Conservation (phyloP, 768 basidiomycete species). For the Suillus bovinus region DNA sequence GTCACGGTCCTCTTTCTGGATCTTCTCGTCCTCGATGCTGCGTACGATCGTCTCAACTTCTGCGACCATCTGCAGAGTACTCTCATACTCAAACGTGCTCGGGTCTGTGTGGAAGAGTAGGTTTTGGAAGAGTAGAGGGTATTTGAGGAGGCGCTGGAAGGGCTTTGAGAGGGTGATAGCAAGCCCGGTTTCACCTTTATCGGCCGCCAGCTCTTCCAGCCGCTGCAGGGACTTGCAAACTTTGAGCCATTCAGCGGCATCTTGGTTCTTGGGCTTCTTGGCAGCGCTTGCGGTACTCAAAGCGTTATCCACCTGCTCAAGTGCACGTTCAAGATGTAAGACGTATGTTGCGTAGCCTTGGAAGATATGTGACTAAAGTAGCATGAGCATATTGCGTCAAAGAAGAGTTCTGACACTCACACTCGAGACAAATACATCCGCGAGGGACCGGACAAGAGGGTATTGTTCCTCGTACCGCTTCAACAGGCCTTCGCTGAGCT, state of each 20-base stretch:
- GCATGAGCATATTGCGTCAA: conserved; percentile 9
- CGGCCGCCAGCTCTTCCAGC: conserved; percentile 77
- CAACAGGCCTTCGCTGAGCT: conserved; percentile 79
- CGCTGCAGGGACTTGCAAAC: conserved; percentile 72
- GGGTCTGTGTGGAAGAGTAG: conserved; percentile 96
- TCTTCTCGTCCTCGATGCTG: conserved; percentile 98
- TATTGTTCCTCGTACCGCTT: conserved; percentile 96
- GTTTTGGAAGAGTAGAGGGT: conserved; percentile 97
- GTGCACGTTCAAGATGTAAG: conserved; percentile 87
- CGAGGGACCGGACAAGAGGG: conserved; percentile 87
- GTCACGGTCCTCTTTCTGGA: conserved; percentile 93
- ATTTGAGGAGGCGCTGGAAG: conserved; percentile 95
- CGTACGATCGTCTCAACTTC: conserved; percentile 96
- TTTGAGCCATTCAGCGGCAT: conserved; percentile 75
- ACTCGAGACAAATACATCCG: conserved; percentile 94
- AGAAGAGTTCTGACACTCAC: conserved; percentile 47
- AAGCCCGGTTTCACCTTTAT: conserved; percentile 91
- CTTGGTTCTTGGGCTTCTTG: conserved; percentile 83
- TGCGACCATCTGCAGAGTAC: conserved; percentile 93
- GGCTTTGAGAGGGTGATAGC: conserved; percentile 96
- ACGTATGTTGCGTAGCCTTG: conserved; percentile 94
- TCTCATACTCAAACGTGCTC: conserved; percentile 96
- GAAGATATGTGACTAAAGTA: conserved; percentile 81
- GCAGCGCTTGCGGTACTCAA: conserved; percentile 59
- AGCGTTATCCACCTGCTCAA: conserved; percentile 84